Conservation (phyloP, 352 stramenopile species). For the Phytopythium aichiense region DNA sequence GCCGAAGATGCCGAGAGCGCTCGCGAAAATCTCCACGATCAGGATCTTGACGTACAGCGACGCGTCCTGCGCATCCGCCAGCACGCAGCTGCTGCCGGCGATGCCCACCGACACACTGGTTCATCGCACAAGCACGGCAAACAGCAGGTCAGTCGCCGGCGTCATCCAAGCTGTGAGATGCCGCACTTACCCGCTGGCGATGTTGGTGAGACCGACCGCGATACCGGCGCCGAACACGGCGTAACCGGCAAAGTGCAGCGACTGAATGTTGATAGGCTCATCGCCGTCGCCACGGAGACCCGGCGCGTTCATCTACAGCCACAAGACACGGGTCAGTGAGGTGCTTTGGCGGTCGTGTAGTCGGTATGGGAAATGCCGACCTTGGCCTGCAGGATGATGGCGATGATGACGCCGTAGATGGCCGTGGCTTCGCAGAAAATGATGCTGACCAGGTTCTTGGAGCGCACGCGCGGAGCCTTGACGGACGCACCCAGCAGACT, state of each 20-base stretch:
- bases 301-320: constrained; percentile 68
- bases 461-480: constrained; percentile 97
- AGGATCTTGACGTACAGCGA: constrained; percentile 99
- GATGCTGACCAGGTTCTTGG: constrained; percentile 99
- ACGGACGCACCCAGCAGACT: constrained; percentile 97
- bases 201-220: constrained; percentile 98
- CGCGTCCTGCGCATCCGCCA: constrained; percentile 98
- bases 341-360: background rate
- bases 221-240: constrained; percentile 97
- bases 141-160: background rate
- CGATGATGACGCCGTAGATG: constrained; percentile 99
- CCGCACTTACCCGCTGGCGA: constrained; percentile 85
- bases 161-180: background rate
- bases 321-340: background rate
- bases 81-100: constrained; percentile 95
- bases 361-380: constrained; percentile 24
- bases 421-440: constrained; percentile 99
- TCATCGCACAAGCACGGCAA: background rate
- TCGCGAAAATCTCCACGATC: constrained; percentile 99
- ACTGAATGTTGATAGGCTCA: constrained; percentile 65
- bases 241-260: constrained; percentile 96
- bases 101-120: constrained; percentile 96
- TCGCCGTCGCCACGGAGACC: constrained; percentile 52
- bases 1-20: constrained; percentile 98
- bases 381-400: constrained; percentile 99